Evolutionary conservation across 768 basidiomycete genomes (phyloP), one percentile per base, ranked within the genome.

Genomic region (Hygrocybe punicea): DNA sequence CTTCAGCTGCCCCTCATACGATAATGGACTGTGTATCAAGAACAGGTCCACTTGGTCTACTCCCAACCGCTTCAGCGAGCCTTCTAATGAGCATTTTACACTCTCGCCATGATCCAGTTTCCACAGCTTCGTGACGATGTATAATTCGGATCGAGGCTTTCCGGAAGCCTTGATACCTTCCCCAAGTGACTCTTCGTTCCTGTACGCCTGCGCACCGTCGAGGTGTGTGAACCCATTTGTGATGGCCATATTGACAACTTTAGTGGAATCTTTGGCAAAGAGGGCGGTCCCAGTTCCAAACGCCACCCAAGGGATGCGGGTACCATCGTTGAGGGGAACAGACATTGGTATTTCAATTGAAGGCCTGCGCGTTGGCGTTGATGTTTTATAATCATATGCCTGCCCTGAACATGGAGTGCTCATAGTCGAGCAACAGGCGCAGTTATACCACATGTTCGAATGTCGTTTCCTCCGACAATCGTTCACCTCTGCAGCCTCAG

Each of bases 241-340:
- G 51, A 87, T 80, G 17, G 86, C 86, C 19, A 66, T 58, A 36
- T 62, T 68, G 46, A 83, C 72, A 8, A 70, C 60, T 3, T 71
- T 62, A 21, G 72, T 59, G 10, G 77, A 80, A 59, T 85, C 80
- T 58, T 74, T 74, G 11, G 57, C 51, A 55, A 62, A 81, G 14
- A 81, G 69, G 1, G 82, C 82, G 1, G 83, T 82, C 0, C 85
- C 85, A 16, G 82, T 85, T 16, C 86, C 86, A 58, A 82, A 86
- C 1, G 76, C 85, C 24, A 86, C 69, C 79, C 78, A 81, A 14
- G 86, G 86, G 36, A 80, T 71, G 4, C 61, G 62, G 17, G 67
- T 71, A 17, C 83, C 83, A 62, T 86, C 82, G 65, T 85, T 84
- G 63, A 88, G 78, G 51, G 70, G 62, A 49, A 82, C 19, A 33